These are phyloP conservation scores for Heracleum sosnowskyi DNA, from an alignment of 129 eudicot species.

Conservation along the genomic window DNA sequence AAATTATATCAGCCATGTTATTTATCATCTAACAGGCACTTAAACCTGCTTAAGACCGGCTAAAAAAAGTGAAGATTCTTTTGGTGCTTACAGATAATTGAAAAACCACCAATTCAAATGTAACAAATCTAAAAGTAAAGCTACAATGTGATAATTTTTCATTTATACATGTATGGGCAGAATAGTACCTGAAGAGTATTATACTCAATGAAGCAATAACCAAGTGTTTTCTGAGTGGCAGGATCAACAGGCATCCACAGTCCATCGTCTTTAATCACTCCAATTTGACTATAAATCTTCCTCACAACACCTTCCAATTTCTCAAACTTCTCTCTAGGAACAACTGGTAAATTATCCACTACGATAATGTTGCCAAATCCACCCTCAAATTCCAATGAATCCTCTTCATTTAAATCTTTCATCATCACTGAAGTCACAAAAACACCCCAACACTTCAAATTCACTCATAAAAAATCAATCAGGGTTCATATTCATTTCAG, in stretches of 20 bases:
- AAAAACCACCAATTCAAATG: too few species aligned
- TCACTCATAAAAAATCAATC: constrained; percentile 5
- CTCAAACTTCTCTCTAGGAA: constrained; percentile 63
- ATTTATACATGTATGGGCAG: neutral
- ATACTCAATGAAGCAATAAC: constrained; percentile 73
- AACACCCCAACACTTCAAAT: neutral
- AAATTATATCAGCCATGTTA: too few species aligned
- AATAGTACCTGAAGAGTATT: constrained; percentile 68
- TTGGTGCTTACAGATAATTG: too few species aligned
- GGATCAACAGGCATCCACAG: constrained; percentile 82
- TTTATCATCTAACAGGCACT: too few species aligned
- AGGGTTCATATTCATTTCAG: neutral
- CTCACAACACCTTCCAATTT: constrained; percentile 60
- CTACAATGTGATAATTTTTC: neutral
- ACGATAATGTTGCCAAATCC: constrained; percentile 62
- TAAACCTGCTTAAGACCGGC: too few species aligned
- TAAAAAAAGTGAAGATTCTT: too few species aligned
- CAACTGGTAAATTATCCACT: constrained; percentile 74
- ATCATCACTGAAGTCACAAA: constrained; percentile 46
- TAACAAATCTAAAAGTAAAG: neutral
- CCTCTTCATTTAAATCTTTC: constrained; percentile 59
- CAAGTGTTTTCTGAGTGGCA: constrained; percentile 42
- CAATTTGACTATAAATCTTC: constrained; percentile 66
- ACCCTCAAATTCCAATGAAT: constrained; percentile 48
- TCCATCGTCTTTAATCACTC: constrained; percentile 66